Evolutionary conservation across 148 eudicot species (phyloP).

Genomic region (Gaultheria prostrata): DNA sequence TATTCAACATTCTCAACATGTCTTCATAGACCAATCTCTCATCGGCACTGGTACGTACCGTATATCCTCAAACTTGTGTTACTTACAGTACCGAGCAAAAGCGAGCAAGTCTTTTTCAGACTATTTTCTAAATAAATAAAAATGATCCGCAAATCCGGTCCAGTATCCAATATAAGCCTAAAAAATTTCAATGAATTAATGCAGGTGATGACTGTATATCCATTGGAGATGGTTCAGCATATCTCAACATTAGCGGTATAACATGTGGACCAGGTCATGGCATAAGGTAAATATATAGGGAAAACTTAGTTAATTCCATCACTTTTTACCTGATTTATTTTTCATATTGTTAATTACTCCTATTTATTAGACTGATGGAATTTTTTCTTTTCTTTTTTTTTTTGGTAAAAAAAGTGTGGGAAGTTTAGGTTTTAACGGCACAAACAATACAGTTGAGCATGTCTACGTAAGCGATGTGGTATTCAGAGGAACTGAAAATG

Average conservation of each 20-base stretch:
- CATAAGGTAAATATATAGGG: conserved; percentile 12
- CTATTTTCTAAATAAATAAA: too few relatives aligned
- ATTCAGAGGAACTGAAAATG: conserved; percentile 13
- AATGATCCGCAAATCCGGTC: too few relatives aligned
- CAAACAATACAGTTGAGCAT: conserved; percentile 14
- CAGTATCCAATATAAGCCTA: not conserved
- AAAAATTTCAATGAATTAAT: not conserved
- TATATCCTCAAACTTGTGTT: not conserved
- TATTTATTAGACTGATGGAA: not conserved
- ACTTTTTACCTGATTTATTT: not conserved
- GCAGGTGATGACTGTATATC: conserved; percentile 30
- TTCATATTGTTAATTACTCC: not conserved
- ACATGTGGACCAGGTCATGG: conserved; percentile 27
- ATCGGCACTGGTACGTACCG: conserved; percentile 6
- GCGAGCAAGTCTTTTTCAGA: too few relatives aligned
- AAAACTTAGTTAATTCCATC: not conserved
- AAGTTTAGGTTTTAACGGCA: conserved; percentile 19
- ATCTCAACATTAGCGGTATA: conserved; percentile 10
- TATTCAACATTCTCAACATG: conserved; percentile 9
- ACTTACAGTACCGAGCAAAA: too few relatives aligned
- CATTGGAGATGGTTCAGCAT: conserved; percentile 21
- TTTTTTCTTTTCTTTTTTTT: too few relatives aligned
- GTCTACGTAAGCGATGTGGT: conserved; percentile 15
- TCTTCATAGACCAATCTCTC: not conserved
- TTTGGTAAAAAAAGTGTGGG: conserved; percentile 22